Conservation (phyloP, 345 rosid species). For the Noccaea caerulescens region DNA sequence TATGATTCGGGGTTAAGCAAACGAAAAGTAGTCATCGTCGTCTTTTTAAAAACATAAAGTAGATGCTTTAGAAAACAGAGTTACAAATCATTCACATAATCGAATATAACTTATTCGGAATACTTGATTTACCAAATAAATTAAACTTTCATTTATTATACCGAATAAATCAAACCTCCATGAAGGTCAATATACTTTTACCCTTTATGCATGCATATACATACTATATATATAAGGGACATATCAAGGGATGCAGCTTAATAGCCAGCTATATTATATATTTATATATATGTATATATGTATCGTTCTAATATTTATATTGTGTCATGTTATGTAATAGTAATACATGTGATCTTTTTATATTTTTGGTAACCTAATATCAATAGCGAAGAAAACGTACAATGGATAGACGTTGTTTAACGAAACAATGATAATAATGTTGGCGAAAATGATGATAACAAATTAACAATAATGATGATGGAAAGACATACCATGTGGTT, state of each 20-base stretch:
- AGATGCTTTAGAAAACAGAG: constrained; percentile 32
- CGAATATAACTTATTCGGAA: constrained; percentile 16
- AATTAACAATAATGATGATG: constrained; percentile 16
- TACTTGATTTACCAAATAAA: constrained; percentile 4
- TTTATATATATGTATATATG: not conserved
- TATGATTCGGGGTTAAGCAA: constrained; percentile 39
- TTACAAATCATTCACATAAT: constrained; percentile 16
- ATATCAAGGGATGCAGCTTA: constrained; percentile 1
- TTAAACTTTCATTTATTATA: constrained; percentile 3
- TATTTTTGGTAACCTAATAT: not conserved
- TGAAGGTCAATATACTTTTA: constrained; percentile 26
- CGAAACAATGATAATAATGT: constrained; percentile 18
- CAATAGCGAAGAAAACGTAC: constrained; percentile 19
- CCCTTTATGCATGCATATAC: constrained; percentile 27
- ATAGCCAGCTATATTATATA: constrained; percentile 1
- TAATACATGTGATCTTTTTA: not conserved
- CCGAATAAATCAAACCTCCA: constrained; percentile 28
- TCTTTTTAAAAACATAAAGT: constrained; percentile 38
- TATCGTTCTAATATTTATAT: constrained; percentile 1
- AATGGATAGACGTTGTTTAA: constrained; percentile 4
- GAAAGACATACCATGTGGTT: constrained; percentile 39
- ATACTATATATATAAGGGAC: not conserved
- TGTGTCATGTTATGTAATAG: constrained; percentile 22
- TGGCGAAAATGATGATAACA: constrained; percentile 11
- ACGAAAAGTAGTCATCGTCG: constrained; percentile 32